A percentile compares a stretch with the other conserved stretches of the same genome.
Evolutionary conservation across 257 asterid species (phyloP).

Genomic region (Ballota nigra): DNA sequence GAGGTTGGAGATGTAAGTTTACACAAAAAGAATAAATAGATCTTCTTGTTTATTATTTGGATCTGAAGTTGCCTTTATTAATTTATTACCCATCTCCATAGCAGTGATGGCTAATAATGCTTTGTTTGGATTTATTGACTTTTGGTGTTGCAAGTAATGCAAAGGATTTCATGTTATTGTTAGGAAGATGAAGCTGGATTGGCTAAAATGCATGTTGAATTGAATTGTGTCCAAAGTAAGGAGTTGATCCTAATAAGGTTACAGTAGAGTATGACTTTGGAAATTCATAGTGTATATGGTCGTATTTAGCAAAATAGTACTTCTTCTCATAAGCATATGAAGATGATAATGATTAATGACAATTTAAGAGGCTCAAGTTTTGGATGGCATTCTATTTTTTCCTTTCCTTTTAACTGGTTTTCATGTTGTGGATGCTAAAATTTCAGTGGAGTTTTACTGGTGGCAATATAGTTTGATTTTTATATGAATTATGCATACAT

Average conservation of each 20-base stretch:
- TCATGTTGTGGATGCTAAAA: neutral
- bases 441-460: neutral
- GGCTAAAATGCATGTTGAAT: neutral
- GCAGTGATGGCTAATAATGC: neutral
- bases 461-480: neutral
- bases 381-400: neutral
- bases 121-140: neutral
- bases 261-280: neutral
- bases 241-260: neutral
- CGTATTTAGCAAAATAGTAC: neutral
- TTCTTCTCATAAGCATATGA: neutral
- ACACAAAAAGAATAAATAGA: too few relatives aligned
- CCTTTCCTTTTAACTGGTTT: neutral
- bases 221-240: neutral
- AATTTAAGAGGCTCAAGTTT: neutral
- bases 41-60: too few relatives aligned
- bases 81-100: too few relatives aligned
- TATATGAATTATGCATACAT: neutral
- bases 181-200: neutral
- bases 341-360: too few relatives aligned
- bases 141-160: neutral
- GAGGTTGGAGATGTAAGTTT: constrained; percentile 55
- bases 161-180: neutral
- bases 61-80: neutral
- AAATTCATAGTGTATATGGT: neutral